Evolutionary conservation across 768 basidiomycete species (phyloP).

Genomic region (Leccinum incarnatum): DNA sequence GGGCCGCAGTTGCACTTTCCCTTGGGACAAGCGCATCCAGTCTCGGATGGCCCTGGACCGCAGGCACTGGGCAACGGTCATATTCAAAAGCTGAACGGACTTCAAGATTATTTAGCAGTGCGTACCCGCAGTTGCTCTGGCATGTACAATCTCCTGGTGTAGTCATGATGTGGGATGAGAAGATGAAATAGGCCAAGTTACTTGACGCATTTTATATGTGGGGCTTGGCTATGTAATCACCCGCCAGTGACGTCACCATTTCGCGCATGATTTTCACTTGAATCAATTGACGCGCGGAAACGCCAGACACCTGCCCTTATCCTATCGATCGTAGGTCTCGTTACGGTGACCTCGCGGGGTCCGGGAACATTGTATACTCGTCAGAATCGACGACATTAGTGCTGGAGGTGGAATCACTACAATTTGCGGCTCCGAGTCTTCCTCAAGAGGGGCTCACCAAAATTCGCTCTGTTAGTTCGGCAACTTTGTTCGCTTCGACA

Average conservation of each 20-base stretch:
- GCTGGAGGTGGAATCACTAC: no score
- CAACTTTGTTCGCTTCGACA: background rate
- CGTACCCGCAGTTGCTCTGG: slow-evolving; percentile 28
- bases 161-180: slow-evolving; percentile 18
- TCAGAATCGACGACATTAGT: no score
- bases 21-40: slow-evolving; percentile 32
- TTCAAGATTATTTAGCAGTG: background rate
- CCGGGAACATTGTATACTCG: no score
- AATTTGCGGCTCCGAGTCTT: background rate
- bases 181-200: background rate
- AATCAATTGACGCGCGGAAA: no score
- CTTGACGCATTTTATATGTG: background rate
- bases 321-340: background rate
- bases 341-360: no score
- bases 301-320: background rate
- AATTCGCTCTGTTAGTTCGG: background rate
- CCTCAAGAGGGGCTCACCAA: background rate
- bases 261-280: background rate
- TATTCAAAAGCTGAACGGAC: background rate
- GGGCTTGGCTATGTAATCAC: background rate
- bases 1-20: slow-evolving; percentile 29
- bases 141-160: slow-evolving; percentile 25
- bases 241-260: background rate
- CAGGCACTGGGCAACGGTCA: slow-evolving; percentile 25
- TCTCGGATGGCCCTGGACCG: slow-evolving; percentile 30